Evolutionary conservation across 176 grass and related monocot species (phyloP), one percentile per base, ranked within the genome.

Genomic region (Eragrostis curvula): DNA sequence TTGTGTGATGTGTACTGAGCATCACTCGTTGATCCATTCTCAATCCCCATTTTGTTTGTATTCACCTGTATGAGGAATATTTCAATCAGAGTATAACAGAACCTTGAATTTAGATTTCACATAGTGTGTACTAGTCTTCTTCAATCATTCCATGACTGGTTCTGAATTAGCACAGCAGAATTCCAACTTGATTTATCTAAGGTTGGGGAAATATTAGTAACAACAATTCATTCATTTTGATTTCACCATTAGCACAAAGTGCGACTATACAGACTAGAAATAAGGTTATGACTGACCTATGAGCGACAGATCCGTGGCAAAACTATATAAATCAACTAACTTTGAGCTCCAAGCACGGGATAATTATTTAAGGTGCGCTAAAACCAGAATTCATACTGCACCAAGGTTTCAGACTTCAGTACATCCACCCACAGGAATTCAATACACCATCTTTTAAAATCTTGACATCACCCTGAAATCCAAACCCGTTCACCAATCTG

Each of bases 31-130:
- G 77, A 89, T 16, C 45, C 87, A 30, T 89, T 52, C 6, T 41
- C 71, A 7, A 81, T 77, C 20, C 88, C 88, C 83, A 85, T 89
- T 36, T 81, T 81, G 47, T 71, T 71, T 66, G n/a, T 6, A 15
- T 1, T 23, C 41, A 50, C 72, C 88, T 89, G 83, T 6, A 43
- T 66, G 46, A 21, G 45, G 55, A 63, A 42, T 70, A 17, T 13
- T 71, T 60, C 0, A 30, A 21, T 74, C 23, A 86, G n/a, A 86
- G 66, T 9, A 50, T 18, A 70, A 16, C 5, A 20, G 25, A 71
- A 57, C 6, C 9, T 50, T 70, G 71, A 17, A 60, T 61, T 46
- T 1, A 1, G 39, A 75, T 25, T 66, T n/a, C 4, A 36, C 66
- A 73, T 15, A 41, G 18, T 6, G 14, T 57, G 46, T 25, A 9